Evolutionary conservation across 768 basidiomycete genomes (phyloP), one percentile per base, ranked within the genome.

Genomic region (Phlegmacium glaucopus): DNA sequence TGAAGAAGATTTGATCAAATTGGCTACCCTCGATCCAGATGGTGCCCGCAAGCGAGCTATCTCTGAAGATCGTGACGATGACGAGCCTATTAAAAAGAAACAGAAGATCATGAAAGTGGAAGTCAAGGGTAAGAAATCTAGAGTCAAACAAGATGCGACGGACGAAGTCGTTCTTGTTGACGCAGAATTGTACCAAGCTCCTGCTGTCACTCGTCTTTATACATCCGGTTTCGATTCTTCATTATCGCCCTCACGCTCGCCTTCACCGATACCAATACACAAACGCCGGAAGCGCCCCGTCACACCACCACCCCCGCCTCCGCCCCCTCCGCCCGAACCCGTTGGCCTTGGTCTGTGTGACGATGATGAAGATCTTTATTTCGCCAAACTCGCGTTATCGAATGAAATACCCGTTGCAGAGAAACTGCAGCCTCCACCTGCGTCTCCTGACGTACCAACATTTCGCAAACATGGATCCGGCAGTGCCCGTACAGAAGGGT

Each of bases 351-450:
- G 79, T 2, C 56, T 90, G 10, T 87, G 87, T 53, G 77, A 83
- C 30, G 94, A 95, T 61, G 93, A 94, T 55, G 94, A 96, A 63
- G 94, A 96, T 61, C 62, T 89, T 12, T 95, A 87, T 66, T 93
- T 84, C 64, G 74, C 82, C 45, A 83, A 79, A 51, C 74, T 85
- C 32, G 82, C 75, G 3, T 62, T 88, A 22, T 70, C 77, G 8
- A 72, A 76, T 15, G 61, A 66, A 44, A 55, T 64, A 16, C 53
- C 61, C 8, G 49, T 49, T 1, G 50, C 53, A 22, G 60, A 59
- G 30, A 55, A 53, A 45, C 47, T 48, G 13, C 43, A 51, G 30
- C 55, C 48, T 51, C 57, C 53, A 41, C 27, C 59, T 15, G 48
- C 64, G 15, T 15, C 68, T 4, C 39, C 72, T 9, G 74, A 76